These are phyloP conservation scores for Vitis labrusca DNA, from an alignment of 164 flowering plant species.

Conservation along the genomic window DNA sequence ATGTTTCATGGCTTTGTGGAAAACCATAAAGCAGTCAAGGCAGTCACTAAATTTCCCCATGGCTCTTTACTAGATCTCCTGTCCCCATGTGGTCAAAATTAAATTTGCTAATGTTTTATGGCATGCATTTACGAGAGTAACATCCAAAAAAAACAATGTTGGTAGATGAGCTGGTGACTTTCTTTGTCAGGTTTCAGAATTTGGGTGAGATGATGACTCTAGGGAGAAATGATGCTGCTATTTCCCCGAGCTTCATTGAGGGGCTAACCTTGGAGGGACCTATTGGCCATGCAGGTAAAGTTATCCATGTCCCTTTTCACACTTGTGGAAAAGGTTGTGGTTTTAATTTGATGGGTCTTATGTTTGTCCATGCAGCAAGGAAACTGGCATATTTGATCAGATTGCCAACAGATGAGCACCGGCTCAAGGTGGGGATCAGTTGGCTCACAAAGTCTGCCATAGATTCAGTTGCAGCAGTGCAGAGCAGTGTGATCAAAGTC, in stretches of 20 bases:
- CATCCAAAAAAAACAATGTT: background rate
- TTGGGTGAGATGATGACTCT: slow-evolving; percentile 96
- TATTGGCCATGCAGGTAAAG: slow-evolving; percentile 77
- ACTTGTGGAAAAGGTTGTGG: too few relatives aligned
- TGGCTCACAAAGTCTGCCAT: slow-evolving; percentile 84
- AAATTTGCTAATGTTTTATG: too few relatives aligned
- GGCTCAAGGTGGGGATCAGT: slow-evolving; percentile 85
- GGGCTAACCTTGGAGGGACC: slow-evolving; percentile 93
- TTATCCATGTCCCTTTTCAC: background rate
- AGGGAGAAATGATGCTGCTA: slow-evolving; percentile 84
- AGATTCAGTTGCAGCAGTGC: slow-evolving; percentile 70
- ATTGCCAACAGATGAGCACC: slow-evolving; percentile 92
- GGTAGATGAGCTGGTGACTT: background rate
- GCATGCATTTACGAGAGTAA: too few relatives aligned
- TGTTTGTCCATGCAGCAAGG: slow-evolving; percentile 60
- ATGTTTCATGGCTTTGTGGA: too few relatives aligned
- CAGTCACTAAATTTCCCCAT: too few relatives aligned
- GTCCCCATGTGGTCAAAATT: too few relatives aligned
- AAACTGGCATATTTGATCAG: slow-evolving; percentile 83
- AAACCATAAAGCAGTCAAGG: too few relatives aligned
- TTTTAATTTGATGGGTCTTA: background rate
- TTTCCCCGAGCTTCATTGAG: slow-evolving; percentile 85
- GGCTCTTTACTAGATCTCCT: too few relatives aligned
- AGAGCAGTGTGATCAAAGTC: slow-evolving; percentile 59
- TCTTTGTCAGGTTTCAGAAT: slow-evolving; percentile 69